Conservation (phyloP, 2,329 filamentous ascomycete genomes). For the Epichloe brachyelytri region DNA sequence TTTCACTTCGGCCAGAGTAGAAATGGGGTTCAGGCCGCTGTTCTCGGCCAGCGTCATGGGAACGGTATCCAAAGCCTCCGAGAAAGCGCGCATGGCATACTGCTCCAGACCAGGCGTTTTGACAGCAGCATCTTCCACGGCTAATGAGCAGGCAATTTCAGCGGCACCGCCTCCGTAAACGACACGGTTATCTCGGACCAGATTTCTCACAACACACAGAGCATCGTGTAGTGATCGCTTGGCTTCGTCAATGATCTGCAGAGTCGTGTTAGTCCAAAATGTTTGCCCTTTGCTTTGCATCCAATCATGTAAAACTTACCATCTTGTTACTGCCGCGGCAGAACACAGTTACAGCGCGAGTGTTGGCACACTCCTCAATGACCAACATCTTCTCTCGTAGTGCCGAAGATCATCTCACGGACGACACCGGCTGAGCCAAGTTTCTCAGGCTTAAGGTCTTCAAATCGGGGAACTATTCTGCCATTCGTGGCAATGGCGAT, state of each 20-base stretch:
- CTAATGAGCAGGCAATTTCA: conserved; percentile 92
- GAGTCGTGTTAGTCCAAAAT: background rate
- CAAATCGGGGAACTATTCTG: conserved; percentile 91
- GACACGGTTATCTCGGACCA: conserved; percentile 90
- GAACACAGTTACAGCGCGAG: conserved; percentile 88
- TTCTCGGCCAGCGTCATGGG: conserved; percentile 97
- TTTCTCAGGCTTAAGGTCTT: conserved; percentile 84
- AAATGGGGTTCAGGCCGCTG: conserved; percentile 88
- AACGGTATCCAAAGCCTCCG: conserved; percentile 83
- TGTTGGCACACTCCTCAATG: conserved; percentile 98
- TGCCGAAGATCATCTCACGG: conserved; percentile 91
- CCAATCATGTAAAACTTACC: conserved; percentile 39
- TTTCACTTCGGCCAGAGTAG: conserved; percentile 89
- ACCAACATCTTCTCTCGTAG: conserved; percentile 99
- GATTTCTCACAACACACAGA: conserved; percentile 91
- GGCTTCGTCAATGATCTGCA: conserved; percentile 92
- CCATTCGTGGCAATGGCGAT: conserved; percentile 98
- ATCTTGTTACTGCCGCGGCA: conserved; percentile 99
- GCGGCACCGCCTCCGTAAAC: conserved; percentile 95
- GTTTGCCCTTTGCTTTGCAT: background rate
- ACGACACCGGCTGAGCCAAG: conserved; percentile 82
- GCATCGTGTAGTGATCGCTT: conserved; percentile 96
- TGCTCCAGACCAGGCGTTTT: conserved; percentile 96
- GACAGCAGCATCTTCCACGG: conserved; percentile 87
- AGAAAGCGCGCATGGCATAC: conserved; percentile 96